Evolutionary conservation across 2,329 filamentous ascomycete species (phyloP).

Genomic region (Beauveria bassiana): DNA sequence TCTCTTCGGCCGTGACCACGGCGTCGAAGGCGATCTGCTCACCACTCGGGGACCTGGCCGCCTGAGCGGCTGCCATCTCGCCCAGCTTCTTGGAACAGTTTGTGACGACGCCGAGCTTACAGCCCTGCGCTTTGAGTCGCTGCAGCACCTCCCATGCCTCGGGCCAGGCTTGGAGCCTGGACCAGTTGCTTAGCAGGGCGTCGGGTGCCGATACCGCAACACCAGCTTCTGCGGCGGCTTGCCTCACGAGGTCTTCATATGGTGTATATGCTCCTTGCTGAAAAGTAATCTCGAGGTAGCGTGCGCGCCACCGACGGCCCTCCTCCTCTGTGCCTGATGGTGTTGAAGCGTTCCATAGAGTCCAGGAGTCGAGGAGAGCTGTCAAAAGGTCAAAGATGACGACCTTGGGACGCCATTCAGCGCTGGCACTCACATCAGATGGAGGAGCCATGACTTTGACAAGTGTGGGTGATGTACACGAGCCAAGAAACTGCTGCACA

Average conservation of each 20-base stretch:
- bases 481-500: not conserved
- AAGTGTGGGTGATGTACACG: not conserved
- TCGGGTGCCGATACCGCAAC: constrained; percentile 21
- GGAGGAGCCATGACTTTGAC: not conserved
- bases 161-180: constrained; percentile 20
- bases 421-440: not conserved
- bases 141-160: constrained; percentile 16
- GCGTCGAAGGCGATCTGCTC: constrained; percentile 22
- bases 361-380: constrained; percentile 31
- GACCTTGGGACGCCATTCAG: constrained; percentile 23
- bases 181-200: constrained; percentile 22
- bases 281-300: constrained; percentile 31
- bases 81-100: constrained; percentile 30
- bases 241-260: constrained; percentile 24
- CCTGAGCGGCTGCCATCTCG: constrained; percentile 15
- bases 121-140: constrained; percentile 20
- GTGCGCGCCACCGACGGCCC: constrained; percentile 26
- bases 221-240: constrained; percentile 23
- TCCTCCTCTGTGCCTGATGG: constrained; percentile 19
- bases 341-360: constrained; percentile 27
- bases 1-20: constrained; percentile 30
- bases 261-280: constrained; percentile 24
- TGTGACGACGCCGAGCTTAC: constrained; percentile 28
- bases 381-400: constrained; percentile 35
- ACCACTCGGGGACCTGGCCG: not conserved